Evolutionary conservation across 2,329 filamentous ascomycete genomes (phyloP).

Genomic region (Hypoxylon sp.): DNA sequence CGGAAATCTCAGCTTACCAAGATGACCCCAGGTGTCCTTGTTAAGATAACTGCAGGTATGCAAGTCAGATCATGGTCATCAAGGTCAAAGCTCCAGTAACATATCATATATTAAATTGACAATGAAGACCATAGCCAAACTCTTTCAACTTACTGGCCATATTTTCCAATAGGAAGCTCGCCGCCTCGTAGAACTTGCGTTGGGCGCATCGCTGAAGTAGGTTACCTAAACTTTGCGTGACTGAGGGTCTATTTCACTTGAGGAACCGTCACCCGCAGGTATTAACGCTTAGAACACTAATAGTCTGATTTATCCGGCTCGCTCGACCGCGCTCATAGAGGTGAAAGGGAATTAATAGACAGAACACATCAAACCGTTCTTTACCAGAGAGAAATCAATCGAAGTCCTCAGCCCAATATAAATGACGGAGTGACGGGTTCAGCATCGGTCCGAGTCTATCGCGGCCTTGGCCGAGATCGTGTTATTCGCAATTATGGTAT

Average conservation of each 20-base stretch:
- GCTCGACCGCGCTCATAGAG: neutral
- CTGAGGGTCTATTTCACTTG: neutral
- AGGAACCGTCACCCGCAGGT: neutral
- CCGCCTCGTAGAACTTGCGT: slow-evolving; percentile 33
- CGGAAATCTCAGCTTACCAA: slow-evolving; percentile 26
- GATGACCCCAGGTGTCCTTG: slow-evolving; percentile 44
- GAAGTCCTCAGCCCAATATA: neutral
- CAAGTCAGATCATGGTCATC: slow-evolving; percentile 2
- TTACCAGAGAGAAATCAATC: neutral
- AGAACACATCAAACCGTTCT: neutral
- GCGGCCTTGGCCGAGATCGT: slow-evolving; percentile 13
- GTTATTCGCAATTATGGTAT: slow-evolving; percentile 6
- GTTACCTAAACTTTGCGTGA: neutral
- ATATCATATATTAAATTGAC: neutral
- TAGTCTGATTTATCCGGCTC: neutral
- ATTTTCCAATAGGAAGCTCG: slow-evolving; percentile 41
- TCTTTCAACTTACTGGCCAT: slow-evolving; percentile 37
- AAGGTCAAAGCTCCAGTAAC: neutral
- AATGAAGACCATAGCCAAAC: neutral
- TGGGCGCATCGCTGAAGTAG: slow-evolving; percentile 29
- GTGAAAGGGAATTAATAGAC: neutral
- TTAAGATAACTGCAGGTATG: slow-evolving; percentile 37
- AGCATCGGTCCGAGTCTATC: slow-evolving; percentile 18
- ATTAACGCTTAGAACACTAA: neutral
- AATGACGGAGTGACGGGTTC: slow-evolving; percentile 15